Conservation (phyloP, 345 rosid genomes). For the Arabis hirsuta region DNA sequence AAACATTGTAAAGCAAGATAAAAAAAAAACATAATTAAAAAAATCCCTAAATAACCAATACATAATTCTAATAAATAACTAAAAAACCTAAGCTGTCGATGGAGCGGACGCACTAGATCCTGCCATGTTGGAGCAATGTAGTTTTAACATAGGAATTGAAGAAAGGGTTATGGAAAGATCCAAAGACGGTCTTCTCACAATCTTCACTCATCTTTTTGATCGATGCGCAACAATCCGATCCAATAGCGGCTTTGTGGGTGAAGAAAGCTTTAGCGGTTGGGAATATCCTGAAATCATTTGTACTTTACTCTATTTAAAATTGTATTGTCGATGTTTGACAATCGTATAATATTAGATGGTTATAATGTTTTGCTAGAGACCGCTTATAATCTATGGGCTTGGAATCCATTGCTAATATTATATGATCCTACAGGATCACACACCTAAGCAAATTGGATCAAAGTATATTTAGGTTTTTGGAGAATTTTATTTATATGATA, state of each 20-base stretch:
- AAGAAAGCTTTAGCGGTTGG: slow-evolving; percentile 28
- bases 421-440: no score
- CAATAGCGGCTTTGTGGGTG: slow-evolving; percentile 29
- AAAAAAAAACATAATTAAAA: neutral
- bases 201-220: slow-evolving; percentile 35
- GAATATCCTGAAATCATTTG: no score
- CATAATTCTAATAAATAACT: slow-evolving; percentile 3
- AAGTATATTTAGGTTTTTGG: no score
- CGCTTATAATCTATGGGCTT: no score
- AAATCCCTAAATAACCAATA: neutral
- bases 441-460: no score
- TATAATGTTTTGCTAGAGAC: no score
- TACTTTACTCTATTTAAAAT: no score
- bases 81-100: slow-evolving; percentile 23
- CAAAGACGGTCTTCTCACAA: slow-evolving; percentile 43
- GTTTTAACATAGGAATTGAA: slow-evolving; percentile 32
- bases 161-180: slow-evolving; percentile 38
- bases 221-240: slow-evolving; percentile 30
- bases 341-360: no score
- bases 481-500: no score
- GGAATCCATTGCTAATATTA: no score
- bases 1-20: neutral
- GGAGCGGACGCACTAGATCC: slow-evolving; percentile 33
- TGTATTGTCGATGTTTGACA: no score
- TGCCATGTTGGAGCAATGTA: slow-evolving; percentile 32